Evolutionary conservation across 768 basidiomycete species (phyloP).

Genomic region (Thelephora ganbajun): DNA sequence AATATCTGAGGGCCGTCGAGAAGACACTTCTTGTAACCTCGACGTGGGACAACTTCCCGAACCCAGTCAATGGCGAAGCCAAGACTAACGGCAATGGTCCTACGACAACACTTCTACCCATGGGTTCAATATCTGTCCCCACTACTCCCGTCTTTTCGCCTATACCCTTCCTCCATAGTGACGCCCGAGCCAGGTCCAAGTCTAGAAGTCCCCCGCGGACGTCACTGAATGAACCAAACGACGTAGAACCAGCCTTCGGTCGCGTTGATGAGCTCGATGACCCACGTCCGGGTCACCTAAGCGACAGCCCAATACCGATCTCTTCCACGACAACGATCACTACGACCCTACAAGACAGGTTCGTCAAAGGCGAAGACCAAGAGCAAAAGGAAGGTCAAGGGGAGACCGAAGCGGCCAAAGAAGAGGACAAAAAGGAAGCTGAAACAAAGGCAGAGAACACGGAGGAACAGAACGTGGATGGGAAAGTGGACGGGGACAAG

Average conservation of each 20-base stretch:
- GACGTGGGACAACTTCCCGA: constrained; percentile 57
- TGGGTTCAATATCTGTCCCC: constrained; percentile 40
- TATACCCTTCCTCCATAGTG: constrained; percentile 76
- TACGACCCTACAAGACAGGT: constrained; percentile 49
- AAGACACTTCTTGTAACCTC: constrained; percentile 77
- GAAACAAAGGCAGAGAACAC: constrained; percentile 5
- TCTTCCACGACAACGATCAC: constrained; percentile 38
- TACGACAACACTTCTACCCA: constrained; percentile 16
- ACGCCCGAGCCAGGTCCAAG: constrained; percentile 57
- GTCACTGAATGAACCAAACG: constrained; percentile 33
- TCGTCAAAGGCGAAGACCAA: constrained; percentile 27
- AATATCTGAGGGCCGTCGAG: constrained; percentile 80
- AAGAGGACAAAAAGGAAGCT: constrained; percentile 7
- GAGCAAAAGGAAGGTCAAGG: constrained; percentile 21
- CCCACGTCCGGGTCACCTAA: constrained; percentile 73
- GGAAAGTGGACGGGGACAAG: constrained; percentile 2
- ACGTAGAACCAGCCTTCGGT: constrained; percentile 41
- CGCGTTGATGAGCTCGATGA: constrained; percentile 81
- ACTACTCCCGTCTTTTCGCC: constrained; percentile 78
- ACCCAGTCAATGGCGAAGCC: constrained; percentile 28
- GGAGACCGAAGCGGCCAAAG: constrained; percentile 4
- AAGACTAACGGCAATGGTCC: constrained; percentile 13
- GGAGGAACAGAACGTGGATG: constrained; percentile 3
- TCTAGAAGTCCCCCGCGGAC: constrained; percentile 72
- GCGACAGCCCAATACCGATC: constrained; percentile 62